A percentile compares a stretch with the other conserved stretches of the same genome.
phyloP scores from a whole-genome alignment of 441 rosid genomes.

The Macaranga tanarius region DNA sequence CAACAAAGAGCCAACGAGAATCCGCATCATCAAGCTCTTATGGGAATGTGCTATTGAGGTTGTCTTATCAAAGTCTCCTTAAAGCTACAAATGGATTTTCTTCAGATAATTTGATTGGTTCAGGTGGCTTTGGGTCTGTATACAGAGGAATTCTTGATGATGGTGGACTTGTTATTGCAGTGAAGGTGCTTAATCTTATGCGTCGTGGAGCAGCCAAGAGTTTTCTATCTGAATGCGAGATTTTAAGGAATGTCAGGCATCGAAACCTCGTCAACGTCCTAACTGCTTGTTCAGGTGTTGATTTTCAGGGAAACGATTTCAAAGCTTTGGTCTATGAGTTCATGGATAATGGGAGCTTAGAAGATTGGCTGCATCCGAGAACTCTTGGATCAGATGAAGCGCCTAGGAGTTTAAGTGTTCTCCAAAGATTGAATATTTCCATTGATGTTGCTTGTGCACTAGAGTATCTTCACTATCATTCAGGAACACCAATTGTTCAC shows the following conservation, averaged over 20 bases:
- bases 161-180: not conserved
- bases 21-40: not conserved
- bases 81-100: too few relatives aligned
- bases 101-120: too few relatives aligned
- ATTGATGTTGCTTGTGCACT: slow-evolving; percentile 15
- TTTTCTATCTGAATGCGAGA: too few relatives aligned
- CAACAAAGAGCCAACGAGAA: not conserved
- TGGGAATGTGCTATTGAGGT: not conserved
- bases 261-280: too few relatives aligned
- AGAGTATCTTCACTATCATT: too few relatives aligned
- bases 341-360: slow-evolving; percentile 17
- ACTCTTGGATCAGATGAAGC: not conserved
- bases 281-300: too few relatives aligned
- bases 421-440: slow-evolving; percentile 1
- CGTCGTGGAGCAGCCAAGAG: slow-evolving; percentile 7
- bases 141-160: slow-evolving; percentile 6
- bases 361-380: slow-evolving; percentile 8
- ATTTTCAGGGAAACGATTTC: slow-evolving; percentile 16
- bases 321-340: slow-evolving; percentile 13
- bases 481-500: too few relatives aligned
- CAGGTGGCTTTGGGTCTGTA: slow-evolving; percentile 5
- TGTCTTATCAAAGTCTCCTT: too few relatives aligned
- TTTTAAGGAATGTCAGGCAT: too few relatives aligned
- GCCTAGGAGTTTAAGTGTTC: not conserved
- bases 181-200: slow-evolving; percentile 9